Evolutionary conservation across 2,329 filamentous ascomycete genomes (phyloP), one percentile per base, ranked within the genome.

Genomic region (Venturia asperata): DNA sequence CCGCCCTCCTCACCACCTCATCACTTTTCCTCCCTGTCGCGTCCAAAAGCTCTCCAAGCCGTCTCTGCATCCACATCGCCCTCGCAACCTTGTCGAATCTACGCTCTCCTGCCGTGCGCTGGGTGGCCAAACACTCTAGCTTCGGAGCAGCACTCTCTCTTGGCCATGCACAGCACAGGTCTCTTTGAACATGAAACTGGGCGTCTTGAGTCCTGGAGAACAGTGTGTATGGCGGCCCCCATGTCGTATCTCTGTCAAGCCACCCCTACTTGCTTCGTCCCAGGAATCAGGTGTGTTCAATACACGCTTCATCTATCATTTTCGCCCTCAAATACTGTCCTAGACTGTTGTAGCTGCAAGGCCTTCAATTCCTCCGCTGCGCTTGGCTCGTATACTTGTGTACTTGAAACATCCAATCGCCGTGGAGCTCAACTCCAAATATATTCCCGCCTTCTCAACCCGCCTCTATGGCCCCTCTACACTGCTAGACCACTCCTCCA

Each of bases 271-370:
- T 61, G 58, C 58, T 61, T 61, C 34, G 41, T 61, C 21, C 37
- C 41, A 27, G 42, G 60, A 42, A 43, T 45, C 60, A 61, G 39
- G 39, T 37, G 39, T 61, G 60, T 61, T 61, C 60, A 61, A 61
- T 61, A 45, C 45, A 27, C 42, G 60, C 60, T 61, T 61, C 60
- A 61, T 61, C 43, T 42, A 42, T 19, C 43, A 0, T 45, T 42
- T 39, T 42, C 24, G n/a, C 39, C 60, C n/a, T 61, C 60, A 45
- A 34, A 61, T 61, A 24, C n/a, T 52, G 43, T 19, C 19, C 9
- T 10, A 27, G 27, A 5, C 15, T 34, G 30, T 34, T 3, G 30
- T 34, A 6, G 30, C 30, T 34, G 30, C 30, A 34, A 34, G 30
- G 30, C 30, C 9, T 41, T 58, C 52, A 37, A 61, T 61, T 61